A percentile compares a stretch with the other conserved stretches of the same genome.
These are phyloP conservation scores for Hevea brasiliensis DNA, from an alignment of 345 rosid species.

Conservation along the genomic window DNA sequence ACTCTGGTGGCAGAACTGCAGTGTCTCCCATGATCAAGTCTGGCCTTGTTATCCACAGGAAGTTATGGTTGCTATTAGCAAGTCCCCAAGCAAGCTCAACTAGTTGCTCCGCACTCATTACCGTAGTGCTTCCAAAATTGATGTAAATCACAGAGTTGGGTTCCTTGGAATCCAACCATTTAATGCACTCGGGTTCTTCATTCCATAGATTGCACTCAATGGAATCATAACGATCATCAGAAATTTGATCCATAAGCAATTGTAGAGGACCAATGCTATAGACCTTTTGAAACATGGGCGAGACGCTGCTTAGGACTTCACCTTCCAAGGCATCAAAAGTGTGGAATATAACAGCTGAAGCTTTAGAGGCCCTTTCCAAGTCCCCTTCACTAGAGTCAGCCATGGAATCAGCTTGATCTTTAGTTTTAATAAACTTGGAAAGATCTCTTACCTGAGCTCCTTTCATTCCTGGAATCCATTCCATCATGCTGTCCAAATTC, in stretches of 20 bases:
- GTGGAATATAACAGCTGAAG: constrained; percentile 15
- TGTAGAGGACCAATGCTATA: constrained; percentile 8
- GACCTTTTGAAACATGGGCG: constrained; percentile 3
- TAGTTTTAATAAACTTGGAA: neutral
- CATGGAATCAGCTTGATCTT: neutral
- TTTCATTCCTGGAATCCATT: constrained; percentile 16
- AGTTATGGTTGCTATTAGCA: constrained; percentile 11
- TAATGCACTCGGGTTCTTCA: constrained; percentile 10
- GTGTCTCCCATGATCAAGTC: constrained; percentile 16
- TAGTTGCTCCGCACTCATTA: neutral
- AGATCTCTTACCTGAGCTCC: constrained; percentile 12
- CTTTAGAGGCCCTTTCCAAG: constrained; percentile 8
- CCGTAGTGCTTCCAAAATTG: constrained; percentile 14
- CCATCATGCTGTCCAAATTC: constrained; percentile 13
- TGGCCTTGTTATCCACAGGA: constrained; percentile 22
- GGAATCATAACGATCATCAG: neutral
- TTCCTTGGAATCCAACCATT: constrained; percentile 13
- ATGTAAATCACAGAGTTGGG: constrained; percentile 12
- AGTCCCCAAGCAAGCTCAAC: constrained; percentile 19
- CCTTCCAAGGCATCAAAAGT: constrained; percentile 4
- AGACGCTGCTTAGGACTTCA: neutral
- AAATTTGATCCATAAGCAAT: constrained; percentile 1
- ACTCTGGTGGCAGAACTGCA: constrained; percentile 12
- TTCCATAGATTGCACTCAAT: constrained; percentile 16
- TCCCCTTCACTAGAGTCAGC: constrained; percentile 2